A percentile compares a stretch with the other conserved stretches of the same genome.
Conservation (phyloP, 169 alveolate genomes). For the Eimeria acervulina region DNA sequence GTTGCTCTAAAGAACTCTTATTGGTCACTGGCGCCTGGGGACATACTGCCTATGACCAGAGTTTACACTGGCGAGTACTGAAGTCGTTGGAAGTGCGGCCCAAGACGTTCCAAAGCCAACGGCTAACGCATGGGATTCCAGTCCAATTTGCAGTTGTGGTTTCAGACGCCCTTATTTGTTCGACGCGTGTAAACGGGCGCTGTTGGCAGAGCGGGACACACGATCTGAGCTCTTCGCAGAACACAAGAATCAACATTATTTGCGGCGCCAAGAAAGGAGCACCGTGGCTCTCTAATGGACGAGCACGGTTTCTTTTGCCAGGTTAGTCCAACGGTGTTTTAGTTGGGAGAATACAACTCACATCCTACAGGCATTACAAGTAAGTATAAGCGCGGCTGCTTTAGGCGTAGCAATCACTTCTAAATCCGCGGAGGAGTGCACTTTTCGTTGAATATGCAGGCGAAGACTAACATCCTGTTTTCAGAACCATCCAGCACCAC, state of each 20-base stretch:
- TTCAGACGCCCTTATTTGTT: not conserved
- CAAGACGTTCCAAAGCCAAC: not conserved
- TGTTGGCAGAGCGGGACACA: not conserved
- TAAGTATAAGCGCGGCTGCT: not conserved
- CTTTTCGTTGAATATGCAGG: not conserved
- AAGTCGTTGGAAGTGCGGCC: not conserved
- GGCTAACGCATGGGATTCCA: not conserved
- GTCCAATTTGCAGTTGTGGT: not conserved
- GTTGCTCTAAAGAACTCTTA: not conserved
- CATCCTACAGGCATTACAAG: not conserved
- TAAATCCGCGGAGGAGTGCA: not conserved
- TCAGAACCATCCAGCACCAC: not conserved
- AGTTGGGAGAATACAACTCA: not conserved
- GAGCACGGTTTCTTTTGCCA: not conserved
- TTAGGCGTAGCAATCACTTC: not conserved
- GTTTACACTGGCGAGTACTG: not conserved
- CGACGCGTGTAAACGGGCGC: not conserved
- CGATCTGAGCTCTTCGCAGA: not conserved
- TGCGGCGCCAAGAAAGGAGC: not conserved
- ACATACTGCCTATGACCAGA: not conserved
- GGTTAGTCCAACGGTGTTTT: not conserved
- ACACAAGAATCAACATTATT: not conserved
- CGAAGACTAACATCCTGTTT: not conserved
- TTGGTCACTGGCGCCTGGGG: not conserved
- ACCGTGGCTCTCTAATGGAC: not conserved